Evolutionary conservation across 352 stramenopile species (phyloP), one percentile per base, ranked within the genome.

Genomic region (Blastocystis sp.): DNA sequence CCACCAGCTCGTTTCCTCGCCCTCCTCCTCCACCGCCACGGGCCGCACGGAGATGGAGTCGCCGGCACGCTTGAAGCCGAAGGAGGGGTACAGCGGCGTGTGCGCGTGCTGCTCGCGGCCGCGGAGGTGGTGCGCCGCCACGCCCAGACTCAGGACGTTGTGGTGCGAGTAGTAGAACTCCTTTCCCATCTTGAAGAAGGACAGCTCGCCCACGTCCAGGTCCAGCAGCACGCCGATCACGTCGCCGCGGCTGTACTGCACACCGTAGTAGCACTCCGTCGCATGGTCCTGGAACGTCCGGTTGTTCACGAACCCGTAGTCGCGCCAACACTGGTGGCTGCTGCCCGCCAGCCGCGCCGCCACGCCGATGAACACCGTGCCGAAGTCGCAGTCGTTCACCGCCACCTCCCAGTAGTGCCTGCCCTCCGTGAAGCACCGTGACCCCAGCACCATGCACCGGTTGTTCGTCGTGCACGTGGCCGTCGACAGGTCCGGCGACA

Each of bases 241-340:
- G n/a, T 88, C 78, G 6, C 68, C 68, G n/a, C 66, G 24, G 24
- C 38, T 60, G 38, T 68, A 88, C 45, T 88, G 68, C 7, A 76
- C 68, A 42, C 78, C 78, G 45, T 88, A 88, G 42, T 65, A 79
- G 11, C 34, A 54, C 43, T 88, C 78, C n/a, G 28, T 88, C 1
- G 78, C 65, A 38, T 88, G 78, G 52, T 79, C 68, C 59, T 88
- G 78, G n/a, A 88, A 24, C 28, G 78, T 65, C n/a, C 63, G 64
- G 48, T 88, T 79, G 68, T 71, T 88, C 24, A 88, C 68, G 38
- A 78, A 88, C 7, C 78, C 78, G 45, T 88, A 88, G 57, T 88
- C 78, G 19, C 78, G 28, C 78, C 78, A 88, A 61, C 78, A 88
- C 11, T 88, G 78, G 42, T 79, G 68, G 61, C 48, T 69, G 34